Evolutionary conservation across 805 yeast species (phyloP).

Genomic region (Saturnispora quitensis): DNA sequence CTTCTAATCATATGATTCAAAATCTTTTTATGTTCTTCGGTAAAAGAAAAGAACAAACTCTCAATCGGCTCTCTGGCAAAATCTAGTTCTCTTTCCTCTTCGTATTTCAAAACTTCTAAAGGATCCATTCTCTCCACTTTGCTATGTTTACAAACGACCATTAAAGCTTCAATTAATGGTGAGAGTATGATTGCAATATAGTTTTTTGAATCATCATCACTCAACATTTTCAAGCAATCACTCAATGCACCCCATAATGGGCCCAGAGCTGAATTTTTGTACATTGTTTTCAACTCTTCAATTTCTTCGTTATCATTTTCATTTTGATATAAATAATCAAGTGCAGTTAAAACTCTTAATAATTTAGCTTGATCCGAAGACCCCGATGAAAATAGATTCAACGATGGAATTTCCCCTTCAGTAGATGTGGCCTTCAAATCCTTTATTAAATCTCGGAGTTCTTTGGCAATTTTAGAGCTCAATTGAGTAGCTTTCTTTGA

Average conservation of each 20-base stretch:
- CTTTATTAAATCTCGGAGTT: conserved; percentile 40
- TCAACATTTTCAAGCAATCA: conserved; percentile 56
- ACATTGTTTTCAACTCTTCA: conserved; percentile 48
- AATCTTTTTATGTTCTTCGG: conserved; percentile 80
- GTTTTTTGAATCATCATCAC: conserved; percentile 44
- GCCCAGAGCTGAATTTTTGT: conserved; percentile 61
- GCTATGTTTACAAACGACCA: conserved; percentile 93
- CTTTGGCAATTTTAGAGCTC: conserved; percentile 45
- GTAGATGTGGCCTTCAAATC: conserved; percentile 35
- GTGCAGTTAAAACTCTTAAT: conserved; percentile 76
- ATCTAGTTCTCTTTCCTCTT: conserved; percentile 57
- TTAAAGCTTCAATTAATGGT: conserved; percentile 82
- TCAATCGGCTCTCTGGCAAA: conserved; percentile 70
- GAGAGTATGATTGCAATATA: conserved; percentile 71
- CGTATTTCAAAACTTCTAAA: conserved; percentile 50
- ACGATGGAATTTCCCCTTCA: conserved; percentile 38
- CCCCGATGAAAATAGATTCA: conserved; percentile 64
- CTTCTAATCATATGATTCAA: conserved; percentile 86
- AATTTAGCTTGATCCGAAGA: conserved; percentile 84
- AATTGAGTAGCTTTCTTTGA: conserved; percentile 53
- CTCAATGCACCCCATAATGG: conserved; percentile 79
- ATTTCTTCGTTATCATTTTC: conserved; percentile 29
- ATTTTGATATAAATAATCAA: conserved; percentile 67
- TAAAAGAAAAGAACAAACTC: conserved; percentile 71
- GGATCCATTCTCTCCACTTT: conserved; percentile 48